Evolutionary conservation across 306 rosid species (phyloP), one percentile per base, ranked within the genome.

Genomic region (Trifolium subterraneum): DNA sequence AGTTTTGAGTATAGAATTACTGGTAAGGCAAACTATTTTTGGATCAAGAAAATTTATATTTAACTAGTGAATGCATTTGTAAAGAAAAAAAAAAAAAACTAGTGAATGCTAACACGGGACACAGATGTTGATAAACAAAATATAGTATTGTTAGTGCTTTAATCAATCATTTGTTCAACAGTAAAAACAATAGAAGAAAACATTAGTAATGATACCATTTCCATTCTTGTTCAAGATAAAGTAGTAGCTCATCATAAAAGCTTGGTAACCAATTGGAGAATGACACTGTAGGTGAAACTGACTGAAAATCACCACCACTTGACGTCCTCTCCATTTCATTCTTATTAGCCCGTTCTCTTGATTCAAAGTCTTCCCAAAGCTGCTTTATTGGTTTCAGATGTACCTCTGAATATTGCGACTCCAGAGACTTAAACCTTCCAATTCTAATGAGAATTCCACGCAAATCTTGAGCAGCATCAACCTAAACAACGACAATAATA

Each of bases 141-240:
- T 20, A 22, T 51, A 62, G 63, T 60, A 64, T 23, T 15, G 31
- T 14, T 15, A 25, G 39, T 54, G 45, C 48, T 69, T 38, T 38
- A 71, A 80, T 39, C 47, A 79, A 47, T 52, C 20, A 35, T 58
- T 36, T 29, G 39, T 52, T 71, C 36, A 54, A 52, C 22, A 11
- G 59, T 51, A 71, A 33, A 65, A 67, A 81, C 48, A 68, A 51
- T 11, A 15, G 29, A 72, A 71, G 73, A 20, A 61, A 77, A 79
- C 59, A 68, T 68, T 59, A 50, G 15, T 62, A 82, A 77, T 12
- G 6, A 16, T 88, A 95, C 99, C 99, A 95, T 80, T 95, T 95
- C 99, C 99, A 92, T 81, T 92, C 99, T 83, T 95, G 99, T 83
- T 95, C 98, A 38, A 95, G 97, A 86, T 90, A 95, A 71, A 95